Conservation (phyloP, 768 basidiomycete species). For the Tylopilus subfusipes region DNA sequence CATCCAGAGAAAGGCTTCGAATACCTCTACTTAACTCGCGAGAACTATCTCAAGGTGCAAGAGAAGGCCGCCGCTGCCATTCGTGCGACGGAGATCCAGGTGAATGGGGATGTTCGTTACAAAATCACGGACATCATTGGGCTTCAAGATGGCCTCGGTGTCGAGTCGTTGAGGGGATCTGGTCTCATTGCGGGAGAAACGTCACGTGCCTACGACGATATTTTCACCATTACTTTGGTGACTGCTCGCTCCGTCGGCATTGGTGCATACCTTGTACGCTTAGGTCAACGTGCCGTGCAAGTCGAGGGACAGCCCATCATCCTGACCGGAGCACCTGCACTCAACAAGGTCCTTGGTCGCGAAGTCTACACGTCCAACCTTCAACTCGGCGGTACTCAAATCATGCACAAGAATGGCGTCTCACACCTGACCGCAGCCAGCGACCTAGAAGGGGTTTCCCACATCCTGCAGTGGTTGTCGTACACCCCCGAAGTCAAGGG, state of each 20-base stretch:
- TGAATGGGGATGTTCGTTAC: constrained; percentile 81
- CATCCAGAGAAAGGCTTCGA: constrained; percentile 93
- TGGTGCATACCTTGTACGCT: constrained; percentile 96
- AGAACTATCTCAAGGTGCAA: constrained; percentile 85
- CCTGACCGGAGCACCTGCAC: constrained; percentile 91
- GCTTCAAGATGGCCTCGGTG: constrained; percentile 94
- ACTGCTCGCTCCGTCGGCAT: constrained; percentile 99
- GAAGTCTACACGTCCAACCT: constrained; percentile 99
- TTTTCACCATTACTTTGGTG: constrained; percentile 98
- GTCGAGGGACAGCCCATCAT: constrained; percentile 99
- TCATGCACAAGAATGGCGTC: constrained; percentile 99
- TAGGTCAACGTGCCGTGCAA: constrained; percentile 96
- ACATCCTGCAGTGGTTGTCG: constrained; percentile 92
- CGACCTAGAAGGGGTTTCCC: constrained; percentile 91
- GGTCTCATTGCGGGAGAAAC: constrained; percentile 99
- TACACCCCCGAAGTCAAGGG: constrained; percentile 87
- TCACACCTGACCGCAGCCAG: constrained; percentile 94
- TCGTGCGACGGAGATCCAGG: constrained; percentile 79
- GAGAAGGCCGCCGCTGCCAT: constrained; percentile 79
- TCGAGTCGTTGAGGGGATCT: constrained; percentile 93
- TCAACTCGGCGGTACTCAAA: constrained; percentile 99
- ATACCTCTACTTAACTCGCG: constrained; percentile 93
- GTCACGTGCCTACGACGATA: constrained; percentile 97
- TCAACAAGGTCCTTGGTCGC: constrained; percentile 98
- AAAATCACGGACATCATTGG: constrained; percentile 97